These are phyloP conservation scores for Penicillium taxi DNA, from an alignment of 495 filamentous ascomycete species.

Conservation along the genomic window DNA sequence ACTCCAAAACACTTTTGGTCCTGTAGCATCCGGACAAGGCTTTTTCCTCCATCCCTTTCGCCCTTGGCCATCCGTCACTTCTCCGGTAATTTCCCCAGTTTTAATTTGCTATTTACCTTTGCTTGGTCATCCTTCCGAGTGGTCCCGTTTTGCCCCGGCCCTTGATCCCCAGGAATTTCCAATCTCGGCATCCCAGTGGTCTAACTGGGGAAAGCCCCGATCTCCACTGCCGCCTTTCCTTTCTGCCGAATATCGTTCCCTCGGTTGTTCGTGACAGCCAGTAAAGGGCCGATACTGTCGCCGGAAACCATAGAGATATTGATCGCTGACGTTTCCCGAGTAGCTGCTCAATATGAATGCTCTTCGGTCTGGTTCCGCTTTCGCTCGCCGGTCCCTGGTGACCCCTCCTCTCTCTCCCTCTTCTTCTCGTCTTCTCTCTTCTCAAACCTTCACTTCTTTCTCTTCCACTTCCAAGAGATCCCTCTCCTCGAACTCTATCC, in stretches of 20 bases:
- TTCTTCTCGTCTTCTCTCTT: slow-evolving; percentile 22
- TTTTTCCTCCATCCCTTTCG: slow-evolving; percentile 21
- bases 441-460: slow-evolving; percentile 16
- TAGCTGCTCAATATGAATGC: slow-evolving; percentile 24
- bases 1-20: background rate
- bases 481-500: slow-evolving; percentile 24
- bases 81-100: slow-evolving; percentile 16
- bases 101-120: slow-evolving; percentile 6
- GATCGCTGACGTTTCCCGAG: slow-evolving; percentile 17
- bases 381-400: slow-evolving; percentile 31
- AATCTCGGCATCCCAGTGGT: background rate
- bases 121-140: slow-evolving; percentile 3
- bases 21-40: slow-evolving; percentile 25
- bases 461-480: slow-evolving; percentile 19
- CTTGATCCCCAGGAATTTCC: slow-evolving; percentile 7
- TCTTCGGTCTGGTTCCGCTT: slow-evolving; percentile 39
- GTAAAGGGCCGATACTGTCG: background rate
- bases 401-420: slow-evolving; percentile 31
- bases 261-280: slow-evolving; percentile 18
- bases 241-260: slow-evolving; percentile 28
- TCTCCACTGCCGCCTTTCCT: slow-evolving; percentile 17
- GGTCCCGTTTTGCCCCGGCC: slow-evolving; percentile 26
- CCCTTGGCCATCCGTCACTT: slow-evolving; percentile 2
- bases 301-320: slow-evolving; percentile 18
- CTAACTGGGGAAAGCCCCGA: slow-evolving; percentile 7